Conservation (phyloP, 2,329 filamentous ascomycete genomes). For the Sarocladium oryzae region DNA sequence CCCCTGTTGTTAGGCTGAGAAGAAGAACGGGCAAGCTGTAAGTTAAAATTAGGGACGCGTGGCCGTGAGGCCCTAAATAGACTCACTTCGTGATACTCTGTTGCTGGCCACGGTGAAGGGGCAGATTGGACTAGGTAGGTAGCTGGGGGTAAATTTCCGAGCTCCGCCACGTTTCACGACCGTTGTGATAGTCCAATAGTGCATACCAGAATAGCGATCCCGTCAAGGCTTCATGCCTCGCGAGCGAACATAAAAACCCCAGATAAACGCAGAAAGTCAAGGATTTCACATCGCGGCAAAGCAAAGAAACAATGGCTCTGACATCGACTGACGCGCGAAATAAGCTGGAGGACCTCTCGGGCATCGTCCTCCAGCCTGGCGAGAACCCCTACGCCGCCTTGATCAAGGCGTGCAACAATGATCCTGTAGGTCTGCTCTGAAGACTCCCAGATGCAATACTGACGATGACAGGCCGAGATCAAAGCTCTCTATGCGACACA, state of each 20-base stretch:
- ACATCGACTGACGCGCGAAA: conserved; percentile 32
- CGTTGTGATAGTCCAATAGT: neutral
- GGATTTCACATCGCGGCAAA: neutral
- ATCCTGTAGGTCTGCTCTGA: conserved; percentile 48
- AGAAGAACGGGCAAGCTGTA: conserved; percentile 12
- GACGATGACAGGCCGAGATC: conserved; percentile 48
- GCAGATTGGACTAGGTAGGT: neutral
- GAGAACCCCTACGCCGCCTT: conserved; percentile 73
- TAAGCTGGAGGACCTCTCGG: conserved; percentile 49
- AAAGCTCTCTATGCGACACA: conserved; percentile 69
- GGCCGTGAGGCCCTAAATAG: neutral
- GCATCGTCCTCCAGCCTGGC: conserved; percentile 40
- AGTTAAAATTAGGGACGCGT: conserved; percentile 5
- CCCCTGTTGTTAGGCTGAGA: conserved; percentile 31
- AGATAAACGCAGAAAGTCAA: neutral
- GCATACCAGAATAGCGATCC: neutral
- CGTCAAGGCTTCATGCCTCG: neutral
- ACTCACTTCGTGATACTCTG: neutral
- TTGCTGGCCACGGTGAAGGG: neutral
- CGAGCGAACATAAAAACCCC: neutral
- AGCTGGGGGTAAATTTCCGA: conserved; percentile 1
- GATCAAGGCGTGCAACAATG: conserved; percentile 59
- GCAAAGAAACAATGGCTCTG: neutral
- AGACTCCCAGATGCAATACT: neutral
- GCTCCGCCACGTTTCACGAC: conserved; percentile 7